Evolutionary conservation across 1,284 basidiomycete species (phyloP), one percentile per base, ranked within the genome.

Genomic region (Ganoderma multipileum): DNA sequence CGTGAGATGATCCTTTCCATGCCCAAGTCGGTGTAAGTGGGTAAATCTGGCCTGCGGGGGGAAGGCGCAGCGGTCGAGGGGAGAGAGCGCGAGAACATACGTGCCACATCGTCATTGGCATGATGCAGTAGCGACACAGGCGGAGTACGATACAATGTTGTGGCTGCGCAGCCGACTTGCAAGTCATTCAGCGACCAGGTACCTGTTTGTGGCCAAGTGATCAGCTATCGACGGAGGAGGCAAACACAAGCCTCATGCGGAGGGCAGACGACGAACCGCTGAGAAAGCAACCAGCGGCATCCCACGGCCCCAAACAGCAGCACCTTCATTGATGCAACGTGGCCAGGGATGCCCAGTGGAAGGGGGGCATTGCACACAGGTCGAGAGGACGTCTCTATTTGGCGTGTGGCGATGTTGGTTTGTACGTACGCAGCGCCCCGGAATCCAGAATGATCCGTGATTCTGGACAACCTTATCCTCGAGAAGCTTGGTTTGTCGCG

Each of bases 251-350:
- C 55, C 55, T 57, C 55, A 18, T 57, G 55, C 2, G n/a, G n/a
- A 38, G 55, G 55, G n/a, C 26, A 20, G 55, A 58, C 8, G 36
- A 33, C 7, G 11, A 23, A 58, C 44, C 20, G 44, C 44, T 23
- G 44, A n/a, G 55, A 58, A 20, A 36, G 36, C 30, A 38, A 20
- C 30, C 14, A 18, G 36, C 33, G 33, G 33, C 20, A 18, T n/a
- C n/a, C 30, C n/a, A 58, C 11, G 33, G 30, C 54, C 33, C 54
- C 30, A 47, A 47, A 47, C n/a, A 26, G 23, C 47, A 26, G 47
- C 47, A 12, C 23, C 12, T 26, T 52, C 47, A 26, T 26, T n/a
- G 55, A 64, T 36, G 55, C 67, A 72, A 67, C 69, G 71, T 72
- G 71, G 55, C 55, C 39, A 57, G 65, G 65, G 47, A 54, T 54